phyloP scores from a whole-genome alignment of 495 filamentous ascomycete species.

The Aspergillus bridgeri region DNA sequence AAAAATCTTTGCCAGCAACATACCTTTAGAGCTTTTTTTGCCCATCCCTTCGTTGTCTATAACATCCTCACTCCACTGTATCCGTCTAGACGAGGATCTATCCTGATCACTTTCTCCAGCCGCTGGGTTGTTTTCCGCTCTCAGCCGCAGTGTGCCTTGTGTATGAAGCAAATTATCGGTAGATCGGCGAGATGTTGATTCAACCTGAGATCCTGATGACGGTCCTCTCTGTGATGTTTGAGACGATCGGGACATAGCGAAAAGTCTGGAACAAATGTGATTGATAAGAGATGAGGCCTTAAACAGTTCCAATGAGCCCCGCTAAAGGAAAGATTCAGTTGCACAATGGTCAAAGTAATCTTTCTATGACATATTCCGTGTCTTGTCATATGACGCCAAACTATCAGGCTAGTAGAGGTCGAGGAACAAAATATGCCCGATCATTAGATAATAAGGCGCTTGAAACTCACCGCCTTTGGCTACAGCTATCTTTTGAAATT shows the following conservation, averaged over 20 bases:
- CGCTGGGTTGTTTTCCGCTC: constrained; percentile 28
- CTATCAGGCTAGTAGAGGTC: too few species aligned
- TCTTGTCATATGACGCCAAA: too few species aligned
- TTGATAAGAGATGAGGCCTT: too few species aligned
- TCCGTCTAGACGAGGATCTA: constrained; percentile 41
- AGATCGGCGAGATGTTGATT: constrained; percentile 17
- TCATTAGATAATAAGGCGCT: too few species aligned
- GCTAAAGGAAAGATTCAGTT: neutral
- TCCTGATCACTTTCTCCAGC: constrained; percentile 11
- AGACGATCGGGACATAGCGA: constrained; percentile 29
- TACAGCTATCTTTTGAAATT: too few species aligned
- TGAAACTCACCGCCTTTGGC: too few species aligned
- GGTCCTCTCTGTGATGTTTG: constrained; percentile 16
- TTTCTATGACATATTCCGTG: neutral
- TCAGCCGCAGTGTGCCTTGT: constrained; percentile 32
- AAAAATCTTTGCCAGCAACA: constrained; percentile 1
- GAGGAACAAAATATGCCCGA: too few species aligned
- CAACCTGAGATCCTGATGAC: constrained; percentile 16
- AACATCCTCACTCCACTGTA: constrained; percentile 90
- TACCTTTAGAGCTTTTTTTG: constrained; percentile 91
- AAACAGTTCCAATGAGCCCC: too few species aligned
- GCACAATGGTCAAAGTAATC: neutral
- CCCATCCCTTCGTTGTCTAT: constrained; percentile 96
- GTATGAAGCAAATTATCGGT: constrained; percentile 15
- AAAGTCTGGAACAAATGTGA: neutral